Percentiles rank a stretch among this genome's conserved stretches.
phyloP scores from a whole-genome alignment of 2,329 filamentous ascomycete genomes.

The Gnomoniopsis smithogilvyi region DNA sequence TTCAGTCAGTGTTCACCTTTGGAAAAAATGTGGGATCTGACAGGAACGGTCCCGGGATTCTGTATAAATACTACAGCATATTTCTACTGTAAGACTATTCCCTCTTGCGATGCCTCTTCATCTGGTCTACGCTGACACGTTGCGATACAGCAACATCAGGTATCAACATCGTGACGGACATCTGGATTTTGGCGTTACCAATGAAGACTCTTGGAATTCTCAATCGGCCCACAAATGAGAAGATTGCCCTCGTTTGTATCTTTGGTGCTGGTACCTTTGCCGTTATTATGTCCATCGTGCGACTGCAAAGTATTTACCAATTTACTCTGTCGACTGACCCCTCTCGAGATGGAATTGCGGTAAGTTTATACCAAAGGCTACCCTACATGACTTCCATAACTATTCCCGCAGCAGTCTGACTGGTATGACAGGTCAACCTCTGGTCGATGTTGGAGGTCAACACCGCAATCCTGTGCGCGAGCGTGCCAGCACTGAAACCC shows the following conservation, averaged over 20 bases:
- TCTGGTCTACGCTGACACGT: background rate
- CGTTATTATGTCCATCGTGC: conserved; percentile 34
- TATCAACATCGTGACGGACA: conserved; percentile 45
- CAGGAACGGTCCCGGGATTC: conserved; percentile 25
- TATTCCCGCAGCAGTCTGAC: too few relatives aligned
- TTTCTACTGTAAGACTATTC: conserved; percentile 34
- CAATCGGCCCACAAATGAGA: conserved; percentile 44
- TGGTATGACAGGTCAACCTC: conserved; percentile 29
- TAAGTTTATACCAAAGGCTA: conserved; percentile 24
- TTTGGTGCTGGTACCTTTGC: conserved; percentile 39
- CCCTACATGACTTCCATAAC: conserved; percentile 5
- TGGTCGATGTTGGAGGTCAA: conserved; percentile 49
- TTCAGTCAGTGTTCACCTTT: conserved; percentile 41
- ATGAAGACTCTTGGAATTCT: conserved; percentile 41
- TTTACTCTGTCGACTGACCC: conserved; percentile 35
- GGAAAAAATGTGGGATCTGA: conserved; percentile 38
- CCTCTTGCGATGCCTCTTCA: background rate
- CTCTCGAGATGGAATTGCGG: conserved; percentile 22
- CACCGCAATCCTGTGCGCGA: conserved; percentile 46
- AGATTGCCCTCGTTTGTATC: conserved; percentile 44
- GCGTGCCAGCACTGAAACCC: conserved; percentile 47
- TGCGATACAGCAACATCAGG: conserved; percentile 32
- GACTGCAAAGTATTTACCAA: conserved; percentile 36
- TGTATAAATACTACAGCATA: conserved; percentile 40
- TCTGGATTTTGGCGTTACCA: conserved; percentile 42